These are phyloP conservation scores for Madurella fahalii DNA, from an alignment of 2,329 filamentous ascomycete species.

Conservation along the genomic window DNA sequence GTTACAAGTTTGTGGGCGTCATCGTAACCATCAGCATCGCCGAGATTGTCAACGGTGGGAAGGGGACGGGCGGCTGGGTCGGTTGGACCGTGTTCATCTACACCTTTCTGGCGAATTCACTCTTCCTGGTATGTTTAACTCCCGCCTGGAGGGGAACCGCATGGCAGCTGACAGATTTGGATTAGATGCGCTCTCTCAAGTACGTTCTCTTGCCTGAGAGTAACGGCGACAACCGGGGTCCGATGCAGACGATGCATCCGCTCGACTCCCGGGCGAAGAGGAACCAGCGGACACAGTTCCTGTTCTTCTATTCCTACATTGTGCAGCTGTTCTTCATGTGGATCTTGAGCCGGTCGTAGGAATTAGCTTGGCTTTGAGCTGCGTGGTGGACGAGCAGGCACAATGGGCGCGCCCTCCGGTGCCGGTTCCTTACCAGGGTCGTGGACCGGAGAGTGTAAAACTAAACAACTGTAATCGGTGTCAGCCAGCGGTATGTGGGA, in stretches of 20 bases:
- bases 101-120: constrained; percentile 88
- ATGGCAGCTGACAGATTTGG: constrained; percentile 16
- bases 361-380: neutral
- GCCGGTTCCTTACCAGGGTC: neutral
- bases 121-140: constrained; percentile 71
- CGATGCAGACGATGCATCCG: constrained; percentile 50
- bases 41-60: constrained; percentile 71
- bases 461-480: neutral
- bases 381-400: neutral
- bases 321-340: constrained; percentile 97
- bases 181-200: constrained; percentile 83
- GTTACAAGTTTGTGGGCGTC: constrained; percentile 98
- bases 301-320: constrained; percentile 91
- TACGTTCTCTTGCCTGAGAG: constrained; percentile 92
- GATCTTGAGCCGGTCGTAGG: constrained; percentile 50
- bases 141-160: neutral
- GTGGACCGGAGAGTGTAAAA: neutral
- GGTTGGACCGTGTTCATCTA: constrained; percentile 89
- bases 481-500: neutral
- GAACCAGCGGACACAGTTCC: constrained; percentile 83
- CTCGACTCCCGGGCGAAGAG: constrained; percentile 75
- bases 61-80: constrained; percentile 80
- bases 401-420: neutral
- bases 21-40: constrained; percentile 81
- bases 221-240: constrained; percentile 58